Percentiles rank a stretch among this genome's conserved stretches.
These are phyloP conservation scores for Melampsora larici-populina DNA, from an alignment of 1,284 basidiomycete genomes.

Conservation along the genomic window DNA sequence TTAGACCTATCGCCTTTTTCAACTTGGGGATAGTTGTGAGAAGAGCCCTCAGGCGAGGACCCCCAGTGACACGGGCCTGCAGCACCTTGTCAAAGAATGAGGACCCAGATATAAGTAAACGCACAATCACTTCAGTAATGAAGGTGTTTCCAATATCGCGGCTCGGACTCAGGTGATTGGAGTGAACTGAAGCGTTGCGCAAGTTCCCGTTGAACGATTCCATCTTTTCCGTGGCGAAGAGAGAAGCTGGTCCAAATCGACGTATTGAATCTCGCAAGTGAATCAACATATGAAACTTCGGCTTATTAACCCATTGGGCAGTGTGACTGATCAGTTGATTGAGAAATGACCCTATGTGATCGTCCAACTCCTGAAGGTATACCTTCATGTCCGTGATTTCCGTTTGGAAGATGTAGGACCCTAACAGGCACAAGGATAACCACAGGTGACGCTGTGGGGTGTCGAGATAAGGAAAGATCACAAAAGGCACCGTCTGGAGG, in stretches of 20 bases:
- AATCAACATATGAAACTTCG: constrained; percentile 53
- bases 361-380: too few relatives aligned
- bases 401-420: too few relatives aligned
- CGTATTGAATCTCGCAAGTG: constrained; percentile 47
- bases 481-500: neutral
- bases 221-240: neutral
- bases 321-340: constrained; percentile 50
- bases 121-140: too few relatives aligned
- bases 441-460: neutral
- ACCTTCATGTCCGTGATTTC: too few relatives aligned
- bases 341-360: constrained; percentile 52
- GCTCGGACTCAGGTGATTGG: neutral
- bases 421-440: neutral
- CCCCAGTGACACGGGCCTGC: too few relatives aligned
- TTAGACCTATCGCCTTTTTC: too few relatives aligned
- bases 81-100: too few relatives aligned
- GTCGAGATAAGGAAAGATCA: neutral
- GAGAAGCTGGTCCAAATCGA: neutral
- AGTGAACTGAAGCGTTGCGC: neutral
- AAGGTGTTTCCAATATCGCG: too few relatives aligned
- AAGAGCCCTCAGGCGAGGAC: too few relatives aligned
- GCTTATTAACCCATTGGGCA: constrained; percentile 56
- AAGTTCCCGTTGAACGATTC: neutral
- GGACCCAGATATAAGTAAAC: too few relatives aligned
- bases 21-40: too few relatives aligned